A percentile compares a stretch with the other conserved stretches of the same genome.
Conservation (phyloP, 352 stramenopile genomes). For the Phytophthora macrochlamydospora region DNA sequence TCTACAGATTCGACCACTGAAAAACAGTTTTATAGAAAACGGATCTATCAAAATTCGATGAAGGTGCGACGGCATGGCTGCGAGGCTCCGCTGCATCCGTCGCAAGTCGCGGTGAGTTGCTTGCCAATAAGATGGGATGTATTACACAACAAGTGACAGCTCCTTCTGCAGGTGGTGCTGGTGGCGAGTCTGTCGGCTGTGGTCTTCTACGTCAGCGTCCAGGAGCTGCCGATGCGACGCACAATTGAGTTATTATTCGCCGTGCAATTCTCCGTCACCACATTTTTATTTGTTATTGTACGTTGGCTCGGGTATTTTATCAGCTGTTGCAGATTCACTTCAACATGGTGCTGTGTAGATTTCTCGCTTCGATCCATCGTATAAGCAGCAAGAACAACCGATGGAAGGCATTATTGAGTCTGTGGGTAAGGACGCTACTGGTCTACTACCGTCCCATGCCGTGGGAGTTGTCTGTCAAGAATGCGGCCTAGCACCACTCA, state of each 20-base stretch:
- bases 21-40: too few species aligned
- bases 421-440: not conserved
- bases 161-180: slow-evolving; percentile 37
- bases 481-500: slow-evolving; percentile 23
- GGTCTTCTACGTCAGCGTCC: slow-evolving; percentile 57
- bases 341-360: slow-evolving; percentile 40
- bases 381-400: too few species aligned
- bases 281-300: slow-evolving; percentile 37
- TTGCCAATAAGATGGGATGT: not conserved
- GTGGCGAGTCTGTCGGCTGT: slow-evolving; percentile 39
- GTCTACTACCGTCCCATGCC: slow-evolving; percentile 15
- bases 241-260: slow-evolving; percentile 50
- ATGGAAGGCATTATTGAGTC: not conserved
- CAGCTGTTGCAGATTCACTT: not conserved
- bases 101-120: slow-evolving; percentile 40
- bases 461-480: slow-evolving; percentile 41
- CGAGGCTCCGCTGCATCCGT: slow-evolving; percentile 44
- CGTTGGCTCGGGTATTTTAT: slow-evolving; percentile 1
- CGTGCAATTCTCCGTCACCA: slow-evolving; percentile 45
- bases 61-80: slow-evolving; percentile 47
- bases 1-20: too few species aligned
- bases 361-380: slow-evolving; percentile 45
- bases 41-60: too few species aligned
- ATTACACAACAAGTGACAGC: not conserved
- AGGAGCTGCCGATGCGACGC: slow-evolving; percentile 48